Conservation (phyloP, 164 flowering plant species). For the Euptelea pleiosperma region DNA sequence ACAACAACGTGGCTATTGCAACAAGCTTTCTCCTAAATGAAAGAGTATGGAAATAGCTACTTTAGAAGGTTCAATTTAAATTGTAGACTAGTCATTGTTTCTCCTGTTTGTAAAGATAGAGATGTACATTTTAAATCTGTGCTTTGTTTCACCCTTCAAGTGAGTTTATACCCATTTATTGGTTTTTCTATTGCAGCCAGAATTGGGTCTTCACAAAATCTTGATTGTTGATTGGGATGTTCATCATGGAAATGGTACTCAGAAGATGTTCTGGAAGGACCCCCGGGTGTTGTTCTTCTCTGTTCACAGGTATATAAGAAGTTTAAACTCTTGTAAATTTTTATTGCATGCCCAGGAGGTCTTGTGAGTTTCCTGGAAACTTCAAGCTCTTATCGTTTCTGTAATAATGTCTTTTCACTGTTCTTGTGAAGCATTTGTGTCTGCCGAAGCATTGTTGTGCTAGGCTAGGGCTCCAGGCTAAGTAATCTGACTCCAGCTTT, state of each 20-base stretch:
- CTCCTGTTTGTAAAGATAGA: too few species aligned
- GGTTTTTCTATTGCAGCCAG: conserved; percentile 44
- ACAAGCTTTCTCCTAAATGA: conserved; percentile 67
- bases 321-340: background rate
- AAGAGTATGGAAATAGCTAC: conserved; percentile 44
- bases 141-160: background rate
- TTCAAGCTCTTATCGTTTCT: background rate
- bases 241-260: conserved; percentile 99
- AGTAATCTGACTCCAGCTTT: background rate
- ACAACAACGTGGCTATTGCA: conserved; percentile 88
- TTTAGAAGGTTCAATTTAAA: background rate
- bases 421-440: background rate
- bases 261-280: conserved; percentile 90
- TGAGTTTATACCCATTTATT: conserved; percentile 8
- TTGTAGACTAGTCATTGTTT: too few species aligned
- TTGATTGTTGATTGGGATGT: conserved; percentile 99
- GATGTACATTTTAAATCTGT: too few species aligned
- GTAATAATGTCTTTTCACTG: background rate
- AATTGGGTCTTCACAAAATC: conserved; percentile 71
- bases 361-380: too few species aligned
- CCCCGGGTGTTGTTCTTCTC: conserved; percentile 93
- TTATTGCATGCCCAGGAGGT: too few species aligned
- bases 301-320: conserved; percentile 71
- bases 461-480: background rate
- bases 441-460: background rate